Evolutionary conservation across 768 basidiomycete species (phyloP).

Genomic region (Russula sp.): DNA sequence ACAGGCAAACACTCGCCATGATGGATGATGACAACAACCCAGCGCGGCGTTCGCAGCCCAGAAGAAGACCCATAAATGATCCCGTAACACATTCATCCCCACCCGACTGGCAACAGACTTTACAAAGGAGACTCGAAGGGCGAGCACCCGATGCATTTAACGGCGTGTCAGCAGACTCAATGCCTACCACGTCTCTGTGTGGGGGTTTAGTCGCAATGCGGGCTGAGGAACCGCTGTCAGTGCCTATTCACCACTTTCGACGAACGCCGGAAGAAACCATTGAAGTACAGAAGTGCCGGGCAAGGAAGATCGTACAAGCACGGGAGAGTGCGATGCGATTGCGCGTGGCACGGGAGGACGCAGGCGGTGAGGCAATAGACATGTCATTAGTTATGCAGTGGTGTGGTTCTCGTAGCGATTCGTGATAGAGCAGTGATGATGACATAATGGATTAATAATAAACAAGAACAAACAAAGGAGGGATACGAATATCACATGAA

Average conservation of each 20-base stretch:
- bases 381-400: background rate
- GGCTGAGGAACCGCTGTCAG: background rate
- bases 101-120: slow-evolving; percentile 12
- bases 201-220: slow-evolving; percentile 6
- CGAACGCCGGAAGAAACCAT: background rate
- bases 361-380: background rate
- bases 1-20: background rate
- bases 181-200: background rate
- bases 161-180: background rate
- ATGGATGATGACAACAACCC: background rate
- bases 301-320: slow-evolving; percentile 10
- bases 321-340: slow-evolving; percentile 11
- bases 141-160: background rate
- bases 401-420: background rate
- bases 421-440: background rate
- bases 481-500: slow-evolving; percentile 22
- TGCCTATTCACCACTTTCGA: background rate
- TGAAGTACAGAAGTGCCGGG: slow-evolving; percentile 4
- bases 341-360: slow-evolving; percentile 6
- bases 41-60: background rate
- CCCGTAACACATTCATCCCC: slow-evolving; percentile 7
- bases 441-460: background rate
- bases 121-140: background rate
- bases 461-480: slow-evolving; percentile 13
- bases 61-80: background rate